These are phyloP conservation scores for Naganishia albida DNA, from an alignment of 1,284 basidiomycete species.

Conservation along the genomic window DNA sequence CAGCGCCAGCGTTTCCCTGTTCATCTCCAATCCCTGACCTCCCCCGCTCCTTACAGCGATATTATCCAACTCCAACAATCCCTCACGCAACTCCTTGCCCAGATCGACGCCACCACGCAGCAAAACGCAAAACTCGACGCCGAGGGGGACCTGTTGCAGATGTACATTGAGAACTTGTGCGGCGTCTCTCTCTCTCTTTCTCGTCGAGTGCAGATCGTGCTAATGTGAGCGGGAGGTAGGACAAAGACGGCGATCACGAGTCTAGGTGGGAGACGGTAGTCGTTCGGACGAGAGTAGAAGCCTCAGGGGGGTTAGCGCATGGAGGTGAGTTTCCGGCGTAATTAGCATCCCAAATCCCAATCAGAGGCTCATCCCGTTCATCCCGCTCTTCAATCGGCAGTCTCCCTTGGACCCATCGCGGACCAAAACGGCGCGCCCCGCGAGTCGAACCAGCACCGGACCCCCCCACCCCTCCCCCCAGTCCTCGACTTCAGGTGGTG, in stretches of 20 bases:
- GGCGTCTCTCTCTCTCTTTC: conserved; percentile 29
- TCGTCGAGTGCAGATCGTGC: too few species aligned
- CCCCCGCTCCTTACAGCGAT: not conserved
- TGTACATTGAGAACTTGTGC: conserved; percentile 53
- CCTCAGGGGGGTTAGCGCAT: too few species aligned
- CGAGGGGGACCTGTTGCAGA: conserved; percentile 39
- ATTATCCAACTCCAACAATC: not conserved
- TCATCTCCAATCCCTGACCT: not conserved
- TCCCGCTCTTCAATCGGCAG: too few species aligned
- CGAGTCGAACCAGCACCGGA: too few species aligned
- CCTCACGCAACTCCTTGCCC: conserved; percentile 1
- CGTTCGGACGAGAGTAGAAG: not conserved
- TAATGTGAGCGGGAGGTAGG: not conserved
- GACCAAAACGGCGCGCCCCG: too few species aligned
- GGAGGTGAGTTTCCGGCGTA: too few species aligned
- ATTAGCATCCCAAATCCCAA: too few species aligned
- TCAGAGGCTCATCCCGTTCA: too few species aligned
- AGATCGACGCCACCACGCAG: conserved; percentile 48
- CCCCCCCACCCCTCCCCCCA: too few species aligned
- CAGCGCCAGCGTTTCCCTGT: too few species aligned
- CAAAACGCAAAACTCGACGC: conserved; percentile 44
- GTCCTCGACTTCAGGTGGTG: too few species aligned
- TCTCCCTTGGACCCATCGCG: too few species aligned
- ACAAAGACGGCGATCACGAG: conserved; percentile 23
- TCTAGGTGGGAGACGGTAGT: conserved; percentile 1